Evolutionary conservation across 305 asterid species (phyloP), one percentile per base, ranked within the genome.

Genomic region (Withania somnifera): DNA sequence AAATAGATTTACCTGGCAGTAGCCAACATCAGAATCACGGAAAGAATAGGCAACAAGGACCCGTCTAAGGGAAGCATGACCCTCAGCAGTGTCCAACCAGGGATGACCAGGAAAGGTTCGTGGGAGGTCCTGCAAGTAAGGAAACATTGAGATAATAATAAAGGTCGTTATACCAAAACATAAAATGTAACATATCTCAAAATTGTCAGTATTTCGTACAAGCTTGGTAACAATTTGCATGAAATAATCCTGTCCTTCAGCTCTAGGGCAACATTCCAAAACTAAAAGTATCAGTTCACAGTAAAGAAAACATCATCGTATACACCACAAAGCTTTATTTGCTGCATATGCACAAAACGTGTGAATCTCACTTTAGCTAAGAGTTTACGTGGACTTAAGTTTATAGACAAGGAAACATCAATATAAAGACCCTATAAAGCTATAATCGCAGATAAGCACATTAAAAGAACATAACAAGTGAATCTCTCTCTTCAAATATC

Each of bases 31-130:
- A 77, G 99, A 96, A 87, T 96, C 99, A 20, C 99, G 92, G 84
- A 96, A 96, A 28, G 99, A 96, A 84, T 96, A 96, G 54, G 88
- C 99, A 61, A 96, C 99, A 82, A 96, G 98, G 84, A 96, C 97
- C 20, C 98, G 97, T 78, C 98, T 92, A 68, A 96, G 93, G 77
- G 99, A 91, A 88, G 97, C 94, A 88, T 96, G 99, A 28, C 99
- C 99, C 63, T 87, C 97, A 3, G 90, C 89, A 56, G 97, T 94
- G 86, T 96, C 99, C 89, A 96, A 87, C 98, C 98, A 96, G 42
- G 98, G 96, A 86, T 96, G 99, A 79, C 99, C 98, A 22, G 99
- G 99, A 84, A 96, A 96, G 52, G 99, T 96, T 82, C 99, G 92
- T 2, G 98, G 98, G 34, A 96, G 94, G 85, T 96, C 99, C 99